These are phyloP conservation scores for Rasamsonia emersonii DNA, from an alignment of 2,329 filamentous ascomycete genomes.

Conservation along the genomic window DNA sequence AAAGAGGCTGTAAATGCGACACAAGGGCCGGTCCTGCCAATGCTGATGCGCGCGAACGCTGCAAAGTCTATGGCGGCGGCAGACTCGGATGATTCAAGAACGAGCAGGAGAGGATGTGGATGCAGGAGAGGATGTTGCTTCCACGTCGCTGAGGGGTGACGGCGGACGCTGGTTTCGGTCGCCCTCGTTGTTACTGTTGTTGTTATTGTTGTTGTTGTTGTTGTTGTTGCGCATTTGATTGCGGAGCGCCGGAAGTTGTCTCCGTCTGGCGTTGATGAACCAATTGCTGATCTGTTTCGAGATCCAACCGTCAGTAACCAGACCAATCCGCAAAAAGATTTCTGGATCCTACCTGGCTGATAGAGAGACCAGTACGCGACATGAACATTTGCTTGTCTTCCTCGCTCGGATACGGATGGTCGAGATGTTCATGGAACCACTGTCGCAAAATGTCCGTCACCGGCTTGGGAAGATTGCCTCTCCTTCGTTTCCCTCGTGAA, in stretches of 20 bases:
- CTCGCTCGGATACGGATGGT: slow-evolving; percentile 78
- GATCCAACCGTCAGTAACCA: slow-evolving; percentile 6
- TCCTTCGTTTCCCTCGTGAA: slow-evolving; percentile 45
- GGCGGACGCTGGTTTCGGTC: slow-evolving; percentile 23
- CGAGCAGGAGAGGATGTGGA: slow-evolving; percentile 21
- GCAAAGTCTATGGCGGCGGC: no score
- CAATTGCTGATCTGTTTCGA: slow-evolving; percentile 42
- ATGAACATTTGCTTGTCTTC: slow-evolving; percentile 80
- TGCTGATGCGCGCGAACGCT: no score
- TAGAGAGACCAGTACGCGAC: slow-evolving; percentile 64
- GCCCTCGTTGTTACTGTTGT: slow-evolving; percentile 24
- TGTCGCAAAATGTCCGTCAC: slow-evolving; percentile 71
- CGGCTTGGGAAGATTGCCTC: slow-evolving; percentile 85
- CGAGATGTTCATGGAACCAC: slow-evolving; percentile 71
- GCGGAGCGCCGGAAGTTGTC: slow-evolving; percentile 39
- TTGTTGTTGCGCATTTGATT: slow-evolving; percentile 33
- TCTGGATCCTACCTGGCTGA: slow-evolving; percentile 48
- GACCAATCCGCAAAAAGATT: not conserved
- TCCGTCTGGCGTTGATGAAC: slow-evolving; percentile 44
- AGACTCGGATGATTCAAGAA: no score
- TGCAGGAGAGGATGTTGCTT: slow-evolving; percentile 17
- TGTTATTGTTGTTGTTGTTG: slow-evolving; percentile 21
- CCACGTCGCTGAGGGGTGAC: slow-evolving; percentile 28
- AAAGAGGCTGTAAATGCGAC: no score
- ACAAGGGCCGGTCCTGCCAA: no score